Evolutionary conservation across 2,329 filamentous ascomycete genomes (phyloP).

Genomic region (Ilyonectria destructans): DNA sequence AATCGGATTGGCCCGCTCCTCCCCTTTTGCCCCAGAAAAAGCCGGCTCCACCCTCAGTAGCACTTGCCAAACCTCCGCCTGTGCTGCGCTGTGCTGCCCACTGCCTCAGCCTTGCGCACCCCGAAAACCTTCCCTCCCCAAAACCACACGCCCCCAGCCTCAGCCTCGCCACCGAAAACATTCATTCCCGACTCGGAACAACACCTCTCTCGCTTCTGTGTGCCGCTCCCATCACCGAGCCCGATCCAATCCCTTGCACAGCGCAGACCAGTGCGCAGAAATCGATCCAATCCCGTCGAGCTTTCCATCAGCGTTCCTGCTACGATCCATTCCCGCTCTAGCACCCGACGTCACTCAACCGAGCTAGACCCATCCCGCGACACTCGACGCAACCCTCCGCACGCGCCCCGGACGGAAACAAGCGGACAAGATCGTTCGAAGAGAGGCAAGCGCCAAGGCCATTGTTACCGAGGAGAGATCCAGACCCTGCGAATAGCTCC

Average conservation of each 20-base stretch:
- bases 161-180: slow-evolving; percentile 44
- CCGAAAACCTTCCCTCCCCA: slow-evolving; percentile 38
- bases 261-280: neutral
- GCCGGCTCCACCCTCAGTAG: neutral
- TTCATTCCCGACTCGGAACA: neutral
- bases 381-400: neutral
- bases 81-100: neutral
- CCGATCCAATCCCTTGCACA: neutral
- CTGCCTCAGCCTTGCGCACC: slow-evolving; percentile 44
- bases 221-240: slow-evolving; percentile 2
- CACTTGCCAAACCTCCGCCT: slow-evolving; percentile 11
- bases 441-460: neutral
- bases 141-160: slow-evolving; percentile 36
- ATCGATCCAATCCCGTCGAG: neutral
- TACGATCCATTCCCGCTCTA: neutral
- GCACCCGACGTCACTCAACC: slow-evolving; percentile 9
- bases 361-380: slow-evolving; percentile 7
- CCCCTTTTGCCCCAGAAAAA: slow-evolving; percentile 3
- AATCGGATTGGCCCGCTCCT: slow-evolving; percentile 5
- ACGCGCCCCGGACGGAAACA: neutral
- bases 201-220: slow-evolving; percentile 3
- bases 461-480: neutral
- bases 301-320: neutral
- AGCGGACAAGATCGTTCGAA: neutral
- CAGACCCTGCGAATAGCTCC: neutral